A percentile compares a stretch with the other conserved stretches of the same genome.
phyloP scores from a whole-genome alignment of 2,329 filamentous ascomycete genomes.

The Diaporthe australafricana region DNA sequence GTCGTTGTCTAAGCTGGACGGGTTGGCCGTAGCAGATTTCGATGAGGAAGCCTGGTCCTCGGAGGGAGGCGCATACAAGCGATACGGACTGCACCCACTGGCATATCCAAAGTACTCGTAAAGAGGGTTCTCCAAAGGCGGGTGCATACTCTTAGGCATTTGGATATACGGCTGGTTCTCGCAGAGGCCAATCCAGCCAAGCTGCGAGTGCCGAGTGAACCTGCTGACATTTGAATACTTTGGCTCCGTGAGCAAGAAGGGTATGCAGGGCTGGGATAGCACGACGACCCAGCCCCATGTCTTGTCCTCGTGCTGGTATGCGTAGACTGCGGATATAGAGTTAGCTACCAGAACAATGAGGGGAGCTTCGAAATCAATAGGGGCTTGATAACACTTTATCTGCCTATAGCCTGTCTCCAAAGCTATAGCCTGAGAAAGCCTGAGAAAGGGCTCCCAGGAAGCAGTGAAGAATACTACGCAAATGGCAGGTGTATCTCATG shows the following conservation, averaged over 20 bases:
- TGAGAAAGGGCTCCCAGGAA: too few species aligned
- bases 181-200: background rate
- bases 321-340: background rate
- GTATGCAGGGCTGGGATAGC: background rate
- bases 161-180: background rate
- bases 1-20: background rate
- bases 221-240: background rate
- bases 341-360: too few species aligned
- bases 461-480: too few species aligned
- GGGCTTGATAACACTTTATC: too few species aligned
- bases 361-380: too few species aligned
- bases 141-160: background rate
- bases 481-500: too few species aligned
- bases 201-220: background rate
- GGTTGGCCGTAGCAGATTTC: too few species aligned
- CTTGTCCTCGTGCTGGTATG: background rate
- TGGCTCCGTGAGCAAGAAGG: background rate
- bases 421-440: too few species aligned
- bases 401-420: too few species aligned
- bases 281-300: background rate
- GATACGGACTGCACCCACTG: background rate
- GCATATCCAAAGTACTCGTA: background rate
- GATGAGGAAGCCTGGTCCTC: fast-evolving
- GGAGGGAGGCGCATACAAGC: too few species aligned
- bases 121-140: background rate